Percentiles rank a stretch among this genome's conserved stretches.
Evolutionary conservation across 192 early-diverging fungal species (phyloP).

Genomic region (Radiomyces spectabilis): DNA sequence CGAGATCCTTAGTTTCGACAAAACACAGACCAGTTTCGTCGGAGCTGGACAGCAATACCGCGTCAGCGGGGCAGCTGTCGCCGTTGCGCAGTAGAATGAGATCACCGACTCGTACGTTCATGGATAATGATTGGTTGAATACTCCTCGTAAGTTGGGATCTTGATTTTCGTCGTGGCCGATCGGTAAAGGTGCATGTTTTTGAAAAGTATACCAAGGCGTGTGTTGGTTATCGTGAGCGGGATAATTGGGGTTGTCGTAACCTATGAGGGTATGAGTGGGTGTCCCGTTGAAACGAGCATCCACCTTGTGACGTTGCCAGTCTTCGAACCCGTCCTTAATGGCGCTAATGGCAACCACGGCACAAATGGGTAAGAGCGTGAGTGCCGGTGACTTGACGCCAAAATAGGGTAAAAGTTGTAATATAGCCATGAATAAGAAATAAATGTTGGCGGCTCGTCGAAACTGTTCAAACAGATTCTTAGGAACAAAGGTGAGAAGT

Average conservation of each 20-base stretch:
- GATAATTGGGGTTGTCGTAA: conserved; percentile 41
- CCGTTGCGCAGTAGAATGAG: conserved; percentile 77
- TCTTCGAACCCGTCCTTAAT: conserved; percentile 90
- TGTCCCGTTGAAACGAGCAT: conserved; percentile 75
- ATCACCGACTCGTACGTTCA: conserved; percentile 77
- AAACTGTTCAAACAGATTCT: conserved; percentile 92
- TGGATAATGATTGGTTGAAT: conserved; percentile 9
- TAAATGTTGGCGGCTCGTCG: conserved; percentile 76
- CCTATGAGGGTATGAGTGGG: conserved; percentile 33
- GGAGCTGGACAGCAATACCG: conserved; percentile 72
- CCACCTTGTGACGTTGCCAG: conserved; percentile 76
- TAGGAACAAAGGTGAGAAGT: conserved; percentile 76
- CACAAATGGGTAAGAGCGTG: conserved; percentile 73
- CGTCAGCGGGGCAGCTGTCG: conserved; percentile 80
- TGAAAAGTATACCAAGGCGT: background rate
- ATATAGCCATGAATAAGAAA: conserved; percentile 75
- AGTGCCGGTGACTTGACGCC: conserved; percentile 70
- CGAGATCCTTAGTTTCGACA: conserved; percentile 92
- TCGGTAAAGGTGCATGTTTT: background rate
- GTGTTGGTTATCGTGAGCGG: background rate
- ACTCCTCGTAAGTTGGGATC: background rate
- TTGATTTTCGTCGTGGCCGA: background rate
- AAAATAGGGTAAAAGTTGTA: conserved; percentile 80
- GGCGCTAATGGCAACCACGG: conserved; percentile 76
- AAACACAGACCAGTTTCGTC: conserved; percentile 73